phyloP scores from a whole-genome alignment of 352 stramenopile species.

The Globisporangium camurandrum region DNA sequence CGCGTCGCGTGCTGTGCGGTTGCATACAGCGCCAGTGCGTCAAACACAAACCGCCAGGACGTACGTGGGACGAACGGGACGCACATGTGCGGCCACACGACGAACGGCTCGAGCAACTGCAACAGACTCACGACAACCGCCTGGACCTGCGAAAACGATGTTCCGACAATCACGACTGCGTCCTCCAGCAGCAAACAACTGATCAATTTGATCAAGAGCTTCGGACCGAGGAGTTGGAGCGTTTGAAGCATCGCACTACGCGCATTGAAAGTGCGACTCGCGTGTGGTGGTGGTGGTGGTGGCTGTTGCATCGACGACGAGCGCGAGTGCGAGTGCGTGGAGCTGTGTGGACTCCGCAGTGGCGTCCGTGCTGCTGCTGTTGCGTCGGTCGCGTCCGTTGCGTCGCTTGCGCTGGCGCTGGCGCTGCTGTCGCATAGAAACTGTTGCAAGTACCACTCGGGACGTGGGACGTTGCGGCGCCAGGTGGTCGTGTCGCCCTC shows the following conservation, averaged over 20 bases:
- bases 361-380: no score
- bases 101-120: slow-evolving; percentile 72
- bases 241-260: slow-evolving; percentile 53
- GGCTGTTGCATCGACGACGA: slow-evolving; percentile 40
- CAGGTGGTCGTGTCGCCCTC: slow-evolving; percentile 46
- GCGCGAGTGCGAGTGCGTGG: no score
- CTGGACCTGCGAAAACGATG: slow-evolving; percentile 68
- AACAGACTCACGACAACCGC: slow-evolving; percentile 64
- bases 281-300: slow-evolving; percentile 18
- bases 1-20: slow-evolving; percentile 40
- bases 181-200: slow-evolving; percentile 65
- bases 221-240: slow-evolving; percentile 55
- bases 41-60: slow-evolving; percentile 64
- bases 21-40: slow-evolving; percentile 49
- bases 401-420: background rate
- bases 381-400: no score
- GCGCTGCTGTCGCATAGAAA: slow-evolving; percentile 7
- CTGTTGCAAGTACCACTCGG: slow-evolving; percentile 66
- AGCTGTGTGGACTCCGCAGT: no score
- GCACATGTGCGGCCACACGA: slow-evolving; percentile 73
- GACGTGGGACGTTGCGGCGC: slow-evolving; percentile 60
- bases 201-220: slow-evolving; percentile 65
- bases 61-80: slow-evolving; percentile 66
- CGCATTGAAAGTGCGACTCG: no score
- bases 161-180: slow-evolving; percentile 62